Evolutionary conservation across 352 stramenopile genomes (phyloP), one percentile per base, ranked within the genome.

Genomic region (Globisporangium lucens): DNA sequence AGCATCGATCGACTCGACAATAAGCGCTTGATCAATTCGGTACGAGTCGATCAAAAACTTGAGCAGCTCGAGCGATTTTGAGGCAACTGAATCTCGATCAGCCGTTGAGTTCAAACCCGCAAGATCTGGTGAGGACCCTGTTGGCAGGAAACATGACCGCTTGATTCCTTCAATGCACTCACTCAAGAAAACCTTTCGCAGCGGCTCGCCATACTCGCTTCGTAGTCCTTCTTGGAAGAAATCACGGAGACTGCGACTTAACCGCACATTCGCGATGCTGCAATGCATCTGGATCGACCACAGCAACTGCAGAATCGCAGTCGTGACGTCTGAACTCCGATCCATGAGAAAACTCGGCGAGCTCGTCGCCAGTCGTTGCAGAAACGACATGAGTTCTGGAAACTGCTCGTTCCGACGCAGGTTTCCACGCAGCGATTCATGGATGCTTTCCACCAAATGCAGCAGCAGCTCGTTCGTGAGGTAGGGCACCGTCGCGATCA

Each of bases 1-100:
- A 17, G 72, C 78, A 75, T 93, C 88, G 4, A 95, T 67, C 1
- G 88, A 80, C 66, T 93, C 84, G 29, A 95, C 80, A 1, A 95
- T 75, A 1, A 76, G 61, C 20, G 80, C 71, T 60, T 92, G 82
- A 46, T 93, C 85, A 27, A 82, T 75, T 49, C 83, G 78, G 59
- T 95, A 93, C 17, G 89, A 93, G 58, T 94, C 85, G 35, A 96
- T 89, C n/a, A 96, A 64, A 43, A 96, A 93, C 67, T 93, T 92
- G 15, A 96, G 76, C 51, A 94, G 66, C 63, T 96, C 89, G 59
- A 94, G 73, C 6, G 87, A 83, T 41, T 92, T 91, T 12, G 83
- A 92, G 2, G 83, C 81, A 29, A 75, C 74, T 6, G 69, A 71
- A 51, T 83, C 76, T 49, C 77, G 83, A n/a, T 67, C 73, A 38